Base-by-base conservation (phyloP, 345 rosid genomes). In the Firmiana major region DNA sequence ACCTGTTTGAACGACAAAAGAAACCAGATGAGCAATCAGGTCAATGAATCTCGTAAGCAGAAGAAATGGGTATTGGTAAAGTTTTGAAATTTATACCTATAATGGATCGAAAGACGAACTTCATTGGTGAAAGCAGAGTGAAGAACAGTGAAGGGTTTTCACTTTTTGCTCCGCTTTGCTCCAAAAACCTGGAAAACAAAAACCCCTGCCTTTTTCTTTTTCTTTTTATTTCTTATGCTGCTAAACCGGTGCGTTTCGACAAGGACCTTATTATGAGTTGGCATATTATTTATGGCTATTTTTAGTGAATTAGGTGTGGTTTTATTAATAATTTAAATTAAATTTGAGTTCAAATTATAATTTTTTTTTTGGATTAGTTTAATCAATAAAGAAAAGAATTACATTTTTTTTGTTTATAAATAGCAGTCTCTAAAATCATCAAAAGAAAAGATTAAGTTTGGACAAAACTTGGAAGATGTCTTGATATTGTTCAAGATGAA, bases 91-190 rank as follows among this genome's bases (percentile, higher is more conserved):
- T 28, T n/a, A 8, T 68, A 86, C 92, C 80, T 55, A 69, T 76
- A 51, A 86, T 68, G 79, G 89, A 88, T 69, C 76, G 92, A 71
- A 85, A 49, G 59, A 88, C 85, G 77, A 90, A 82, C 77, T 80
- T 90, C 97, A 91, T 91, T 48, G 81, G 69, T 75, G 80, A 66
- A 24, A 45, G 28, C 40, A 31, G 60, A 49, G 43, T 46, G 73
- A 31, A 51, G 55, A 70, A 43, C 49, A 70, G 22, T 11, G 22
- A 21, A 78, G 69, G 66, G 24, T 76, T 66, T 31, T 31, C 34
- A 31, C 0, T 3, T 31, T 31, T 31, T 75, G 60, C 34, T n/a
- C 53, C 3, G 34, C 16, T 36, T 9, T 21, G 38, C 42, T 49
- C 36, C 67, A 12, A 24, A 74, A 71, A 12, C 64, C 43, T 15